Evolutionary conservation across 2,329 filamentous ascomycete species (phyloP).

Genomic region (Aureobasidium zeae): DNA sequence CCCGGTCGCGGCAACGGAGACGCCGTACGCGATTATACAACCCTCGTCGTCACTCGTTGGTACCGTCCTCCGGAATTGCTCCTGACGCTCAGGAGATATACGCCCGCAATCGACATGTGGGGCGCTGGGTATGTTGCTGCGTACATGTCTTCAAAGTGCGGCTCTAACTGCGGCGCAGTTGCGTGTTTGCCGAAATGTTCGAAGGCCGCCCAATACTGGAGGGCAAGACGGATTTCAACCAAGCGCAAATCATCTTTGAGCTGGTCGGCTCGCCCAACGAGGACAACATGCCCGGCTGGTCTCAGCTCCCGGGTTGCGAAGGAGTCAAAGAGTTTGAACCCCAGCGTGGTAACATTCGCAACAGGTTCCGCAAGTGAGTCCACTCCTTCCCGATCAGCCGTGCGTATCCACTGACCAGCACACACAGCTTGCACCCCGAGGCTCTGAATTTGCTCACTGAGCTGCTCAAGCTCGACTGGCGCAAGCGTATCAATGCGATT

Average conservation of each 20-base stretch:
- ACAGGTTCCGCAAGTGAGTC: constrained; percentile 63
- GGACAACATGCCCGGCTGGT: constrained; percentile 88
- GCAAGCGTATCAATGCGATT: constrained; percentile 78
- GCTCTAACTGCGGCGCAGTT: constrained; percentile 45
- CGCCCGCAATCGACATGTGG: constrained; percentile 97
- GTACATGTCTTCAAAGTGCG: neutral
- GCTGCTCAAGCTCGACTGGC: constrained; percentile 82
- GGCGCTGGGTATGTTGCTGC: constrained; percentile 67
- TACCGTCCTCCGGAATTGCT: constrained; percentile 91
- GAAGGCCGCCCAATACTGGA: constrained; percentile 85
- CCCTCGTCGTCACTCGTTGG: constrained; percentile 94
- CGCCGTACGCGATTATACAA: constrained; percentile 83
- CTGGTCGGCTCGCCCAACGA: constrained; percentile 84
- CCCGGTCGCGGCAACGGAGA: constrained; percentile 73
- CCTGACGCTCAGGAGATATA: constrained; percentile 79
- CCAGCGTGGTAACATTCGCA: constrained; percentile 57
- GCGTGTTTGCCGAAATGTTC: constrained; percentile 97
- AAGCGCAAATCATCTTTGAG: constrained; percentile 89
- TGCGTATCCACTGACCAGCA: neutral
- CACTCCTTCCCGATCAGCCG: neutral
- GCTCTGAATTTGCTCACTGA: constrained; percentile 75
- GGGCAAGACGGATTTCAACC: constrained; percentile 79
- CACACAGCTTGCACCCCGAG: constrained; percentile 39
- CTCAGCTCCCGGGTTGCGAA: constrained; percentile 69
- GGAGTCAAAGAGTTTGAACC: constrained; percentile 53